phyloP scores from a whole-genome alignment of 768 basidiomycete genomes.

The Suillus placidus region DNA sequence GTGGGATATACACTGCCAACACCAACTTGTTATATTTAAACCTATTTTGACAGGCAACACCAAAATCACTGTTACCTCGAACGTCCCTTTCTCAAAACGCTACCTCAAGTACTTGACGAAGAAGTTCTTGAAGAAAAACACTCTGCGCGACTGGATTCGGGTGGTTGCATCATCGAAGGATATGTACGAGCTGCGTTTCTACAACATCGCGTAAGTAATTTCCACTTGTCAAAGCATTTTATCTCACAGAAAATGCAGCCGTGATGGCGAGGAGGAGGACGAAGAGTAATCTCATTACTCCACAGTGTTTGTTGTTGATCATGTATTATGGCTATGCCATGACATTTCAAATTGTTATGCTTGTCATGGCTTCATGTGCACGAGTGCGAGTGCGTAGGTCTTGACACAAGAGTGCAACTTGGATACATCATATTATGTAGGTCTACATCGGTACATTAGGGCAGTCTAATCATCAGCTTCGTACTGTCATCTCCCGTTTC shows the following conservation, averaged over 20 bases:
- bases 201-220: constrained; percentile 79
- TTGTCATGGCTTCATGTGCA: not conserved
- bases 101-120: constrained; percentile 99
- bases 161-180: constrained; percentile 91
- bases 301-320: not conserved
- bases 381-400: not conserved
- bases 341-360: not conserved
- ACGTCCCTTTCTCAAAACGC: constrained; percentile 91
- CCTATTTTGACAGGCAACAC: constrained; percentile 55
- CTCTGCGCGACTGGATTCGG: constrained; percentile 96
- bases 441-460: constrained; percentile 1
- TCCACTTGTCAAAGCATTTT: not conserved
- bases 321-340: constrained; percentile 11
- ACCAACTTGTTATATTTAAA: constrained; percentile 9
- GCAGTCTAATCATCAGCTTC: constrained; percentile 19
- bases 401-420: not conserved
- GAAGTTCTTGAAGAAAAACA: constrained; percentile 99
- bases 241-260: constrained; percentile 32
- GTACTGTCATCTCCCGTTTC: constrained; percentile 28
- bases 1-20: constrained; percentile 42
- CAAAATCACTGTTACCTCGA: constrained; percentile 84
- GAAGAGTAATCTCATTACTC: constrained; percentile 39
- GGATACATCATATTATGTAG: not conserved
- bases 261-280: constrained; percentile 58
- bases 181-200: constrained; percentile 92